Base-by-base conservation (phyloP, 108 stramenopile species). In the Ochromonas danica region DNA sequence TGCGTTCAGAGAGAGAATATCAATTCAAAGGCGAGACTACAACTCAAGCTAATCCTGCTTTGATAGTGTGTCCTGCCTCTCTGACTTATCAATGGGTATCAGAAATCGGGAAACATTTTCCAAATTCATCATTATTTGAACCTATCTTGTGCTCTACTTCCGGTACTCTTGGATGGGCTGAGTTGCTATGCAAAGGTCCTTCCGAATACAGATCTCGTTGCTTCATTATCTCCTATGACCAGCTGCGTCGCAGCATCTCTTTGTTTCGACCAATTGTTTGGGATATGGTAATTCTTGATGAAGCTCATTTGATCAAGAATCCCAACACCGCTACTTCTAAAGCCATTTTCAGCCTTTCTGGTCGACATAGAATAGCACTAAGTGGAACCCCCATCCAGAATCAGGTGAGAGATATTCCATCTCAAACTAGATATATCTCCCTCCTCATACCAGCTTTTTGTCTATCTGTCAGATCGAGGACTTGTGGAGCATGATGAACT, bases 341-440 rank as follows among this genome's bases (percentile, higher is more conserved):
- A 36, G 27, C 33, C 17, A 33, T 67, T 10, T 51, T 51, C 22
- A 14, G 14, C 6, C 22, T 51, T 14, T 31, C 17, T 31, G 17
- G 14, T 28, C 17, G 31, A 3, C 31, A 17, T 14, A 38, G 72
- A 36, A 14, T 75, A 22, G 17, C n/a, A 10, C 22, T 75, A 22
- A 75, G 14, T 36, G 72, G 72, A 3, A 75, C 72, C 14, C 72
- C 72, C 40, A 27, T 75, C 22, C 72, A 75, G 31, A 75, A 75
- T 41, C 14, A 75, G 3, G 45, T 75, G 22, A 38, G 45, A 51
- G 6, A 14, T n/a, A n/a, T n/a, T n/a, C n/a, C n/a, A n/a, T n/a
- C n/a, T n/a, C n/a, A n/a, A n/a, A n/a, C n/a, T n/a, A n/a, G n/a
- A n/a, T n/a, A 14, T 51, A 14, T 51, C 6, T 51, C 22, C 22